Conservation (phyloP, 192 early-diverging fungal genomes). For the Cladochytrium replicatum region DNA sequence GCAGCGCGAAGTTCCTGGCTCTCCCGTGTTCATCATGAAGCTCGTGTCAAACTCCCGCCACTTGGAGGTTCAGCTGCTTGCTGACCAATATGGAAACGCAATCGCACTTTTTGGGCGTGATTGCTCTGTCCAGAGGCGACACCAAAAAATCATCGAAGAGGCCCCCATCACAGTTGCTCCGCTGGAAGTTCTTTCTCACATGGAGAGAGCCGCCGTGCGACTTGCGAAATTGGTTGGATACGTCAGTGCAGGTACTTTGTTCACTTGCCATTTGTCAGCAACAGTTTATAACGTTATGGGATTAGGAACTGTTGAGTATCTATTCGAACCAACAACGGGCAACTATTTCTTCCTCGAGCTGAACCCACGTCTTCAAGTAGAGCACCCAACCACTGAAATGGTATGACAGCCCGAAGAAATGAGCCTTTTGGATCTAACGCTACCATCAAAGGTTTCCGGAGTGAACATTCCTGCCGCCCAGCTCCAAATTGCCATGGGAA, state of each 20-base stretch:
- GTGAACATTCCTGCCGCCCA: conserved; percentile 97
- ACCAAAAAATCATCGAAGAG: conserved; percentile 74
- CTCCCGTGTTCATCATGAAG: conserved; percentile 98
- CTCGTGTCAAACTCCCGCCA: conserved; percentile 90
- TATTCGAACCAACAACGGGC: conserved; percentile 33
- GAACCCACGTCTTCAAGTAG: conserved; percentile 59
- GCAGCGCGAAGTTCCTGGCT: conserved; percentile 89
- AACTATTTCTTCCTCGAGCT: conserved; percentile 59
- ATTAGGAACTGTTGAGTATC: conserved; percentile 56
- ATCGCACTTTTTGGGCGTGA: conserved; percentile 50
- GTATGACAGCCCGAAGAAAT: no score
- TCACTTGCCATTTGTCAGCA: conserved; percentile 24
- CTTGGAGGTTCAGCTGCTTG: conserved; percentile 85
- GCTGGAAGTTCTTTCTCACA: conserved; percentile 17
- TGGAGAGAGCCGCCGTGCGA: background rate
- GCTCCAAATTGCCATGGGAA: conserved; percentile 98
- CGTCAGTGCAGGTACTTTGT: conserved; percentile 42
- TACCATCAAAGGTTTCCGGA: conserved; percentile 55
- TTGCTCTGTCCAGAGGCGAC: conserved; percentile 53
- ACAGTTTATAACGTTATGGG: conserved; percentile 32
- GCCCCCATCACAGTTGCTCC: conserved; percentile 81
- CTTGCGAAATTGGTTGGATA: background rate
- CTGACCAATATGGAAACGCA: conserved; percentile 45
- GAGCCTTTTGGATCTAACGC: background rate
- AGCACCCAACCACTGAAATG: conserved; percentile 70